Percentiles rank a stretch among this genome's conserved stretches.
Conservation (phyloP, 208 protist genomes). For the Angomonas ambiguus region DNA sequence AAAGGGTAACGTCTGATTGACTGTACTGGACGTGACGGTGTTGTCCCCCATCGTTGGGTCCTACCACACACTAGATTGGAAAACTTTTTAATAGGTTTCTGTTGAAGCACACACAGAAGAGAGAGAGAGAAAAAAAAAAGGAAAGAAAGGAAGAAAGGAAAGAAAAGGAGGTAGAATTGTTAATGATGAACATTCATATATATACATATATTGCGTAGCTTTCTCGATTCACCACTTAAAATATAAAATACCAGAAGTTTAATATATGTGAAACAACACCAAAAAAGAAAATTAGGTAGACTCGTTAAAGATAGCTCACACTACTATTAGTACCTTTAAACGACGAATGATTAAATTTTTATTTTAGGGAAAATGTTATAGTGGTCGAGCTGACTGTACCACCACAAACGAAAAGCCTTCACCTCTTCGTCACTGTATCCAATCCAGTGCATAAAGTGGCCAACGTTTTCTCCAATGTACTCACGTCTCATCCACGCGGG, state of each 20-base stretch:
- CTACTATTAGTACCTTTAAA: neutral
- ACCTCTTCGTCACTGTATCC: conserved; percentile 49
- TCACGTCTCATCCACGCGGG: conserved; percentile 87
- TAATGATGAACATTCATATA: neutral
- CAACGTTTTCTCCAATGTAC: conserved; percentile 75
- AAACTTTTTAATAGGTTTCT: too few species aligned
- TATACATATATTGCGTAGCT: neutral
- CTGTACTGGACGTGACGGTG: too few species aligned
- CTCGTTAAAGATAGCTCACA: neutral
- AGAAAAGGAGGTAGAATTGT: neutral
- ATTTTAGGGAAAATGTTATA: conserved; percentile 84
- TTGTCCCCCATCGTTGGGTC: too few species aligned
- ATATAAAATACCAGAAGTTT: too few species aligned
- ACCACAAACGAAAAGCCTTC: conserved; percentile 33
- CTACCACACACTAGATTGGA: too few species aligned
- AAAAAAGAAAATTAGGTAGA: conserved; percentile 7
- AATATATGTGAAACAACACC: too few species aligned
- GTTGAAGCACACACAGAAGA: conserved; percentile 9
- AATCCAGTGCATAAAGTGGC: conserved; percentile 35
- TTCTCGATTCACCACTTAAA: too few species aligned
- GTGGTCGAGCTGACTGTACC: conserved; percentile 67
- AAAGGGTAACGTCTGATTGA: too few species aligned
- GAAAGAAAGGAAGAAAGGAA: conserved; percentile 3
- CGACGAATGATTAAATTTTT: conserved; percentile 18
- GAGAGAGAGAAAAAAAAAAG: conserved; percentile 4